Evolutionary conservation across 169 alveolate species (phyloP).

Genomic region (Eimeria sp.): DNA sequence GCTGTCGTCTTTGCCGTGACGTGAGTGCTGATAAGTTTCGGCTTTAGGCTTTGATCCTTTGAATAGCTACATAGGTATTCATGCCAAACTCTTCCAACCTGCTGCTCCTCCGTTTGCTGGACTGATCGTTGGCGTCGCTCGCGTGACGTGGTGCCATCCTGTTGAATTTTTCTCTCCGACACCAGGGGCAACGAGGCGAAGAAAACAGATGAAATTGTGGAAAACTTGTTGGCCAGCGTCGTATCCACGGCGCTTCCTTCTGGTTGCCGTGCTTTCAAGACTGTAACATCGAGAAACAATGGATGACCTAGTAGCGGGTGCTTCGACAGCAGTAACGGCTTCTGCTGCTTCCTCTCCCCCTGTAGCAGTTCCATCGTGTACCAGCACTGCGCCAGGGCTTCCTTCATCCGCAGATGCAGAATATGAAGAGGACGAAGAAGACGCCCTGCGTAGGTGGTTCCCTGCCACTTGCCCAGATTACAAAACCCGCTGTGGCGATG

Average conservation of each 20-base stretch:
- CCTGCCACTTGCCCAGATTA: constrained; percentile 87
- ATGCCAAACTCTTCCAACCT: background rate
- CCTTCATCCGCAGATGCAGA: background rate
- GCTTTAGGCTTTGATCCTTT: background rate
- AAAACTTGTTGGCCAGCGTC: background rate
- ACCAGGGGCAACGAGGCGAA: background rate
- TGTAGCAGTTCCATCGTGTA: background rate
- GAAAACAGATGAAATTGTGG: background rate
- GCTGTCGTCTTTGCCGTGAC: background rate
- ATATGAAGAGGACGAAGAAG: background rate
- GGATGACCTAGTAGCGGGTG: background rate
- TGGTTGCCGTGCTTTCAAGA: background rate
- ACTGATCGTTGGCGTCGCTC: background rate
- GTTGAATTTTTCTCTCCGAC: background rate
- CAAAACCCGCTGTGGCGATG: constrained; percentile 86
- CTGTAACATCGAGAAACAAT: background rate
- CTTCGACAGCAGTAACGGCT: constrained; percentile 2
- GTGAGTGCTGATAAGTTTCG: background rate
- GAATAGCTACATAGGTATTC: background rate
- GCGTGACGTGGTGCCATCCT: background rate
- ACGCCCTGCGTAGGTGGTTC: constrained; percentile 64
- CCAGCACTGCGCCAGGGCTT: background rate
- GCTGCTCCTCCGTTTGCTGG: background rate
- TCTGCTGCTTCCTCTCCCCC: background rate
- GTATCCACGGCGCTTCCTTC: background rate